Conservation (phyloP, 2,329 filamentous ascomycete species). For the Fusarium sp. region DNA sequence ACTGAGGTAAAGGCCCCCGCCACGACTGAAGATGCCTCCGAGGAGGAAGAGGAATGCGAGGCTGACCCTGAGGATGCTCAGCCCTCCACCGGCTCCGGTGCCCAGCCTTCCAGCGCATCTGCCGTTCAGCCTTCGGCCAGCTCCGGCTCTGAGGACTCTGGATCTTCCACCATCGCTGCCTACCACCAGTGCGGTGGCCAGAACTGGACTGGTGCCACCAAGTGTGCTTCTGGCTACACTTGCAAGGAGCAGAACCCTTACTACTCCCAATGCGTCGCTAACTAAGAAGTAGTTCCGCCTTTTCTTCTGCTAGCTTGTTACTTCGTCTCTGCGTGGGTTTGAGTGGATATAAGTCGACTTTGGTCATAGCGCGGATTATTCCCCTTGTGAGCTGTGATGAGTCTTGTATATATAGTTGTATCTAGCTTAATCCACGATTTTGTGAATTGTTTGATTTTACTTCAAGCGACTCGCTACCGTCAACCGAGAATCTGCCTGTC, state of each 20-base stretch:
- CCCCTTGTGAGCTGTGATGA: conserved; percentile 2
- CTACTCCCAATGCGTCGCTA: conserved; percentile 57
- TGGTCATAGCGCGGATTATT: not conserved
- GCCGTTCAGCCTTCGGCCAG: not conserved
- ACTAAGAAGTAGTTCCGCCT: not conserved
- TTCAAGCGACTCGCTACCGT: not conserved
- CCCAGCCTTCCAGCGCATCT: conserved; percentile 1
- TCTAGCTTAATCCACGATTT: conserved; percentile 14
- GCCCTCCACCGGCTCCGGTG: conserved; percentile 3
- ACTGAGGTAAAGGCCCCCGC: conserved; percentile 12
- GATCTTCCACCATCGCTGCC: not conserved
- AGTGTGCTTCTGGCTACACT: conserved; percentile 58
- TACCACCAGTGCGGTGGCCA: conserved; percentile 60
- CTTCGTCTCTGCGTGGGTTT: not conserved
- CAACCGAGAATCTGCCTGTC: too few relatives aligned
- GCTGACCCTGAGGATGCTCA: conserved; percentile 17
- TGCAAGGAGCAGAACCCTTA: conserved; percentile 57
- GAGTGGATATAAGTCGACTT: conserved; percentile 5
- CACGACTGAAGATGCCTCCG: conserved; percentile 3
- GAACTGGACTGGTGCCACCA: conserved; percentile 58
- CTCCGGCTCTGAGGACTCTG: conserved; percentile 2
- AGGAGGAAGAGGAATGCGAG: conserved; percentile 13
- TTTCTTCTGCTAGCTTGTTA: not conserved
- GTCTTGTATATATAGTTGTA: conserved; percentile 12
- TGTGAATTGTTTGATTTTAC: conserved; percentile 7